Base-by-base conservation (phyloP, 108 stramenopile genomes). In the Cyclostephanos invisitatus region DNA sequence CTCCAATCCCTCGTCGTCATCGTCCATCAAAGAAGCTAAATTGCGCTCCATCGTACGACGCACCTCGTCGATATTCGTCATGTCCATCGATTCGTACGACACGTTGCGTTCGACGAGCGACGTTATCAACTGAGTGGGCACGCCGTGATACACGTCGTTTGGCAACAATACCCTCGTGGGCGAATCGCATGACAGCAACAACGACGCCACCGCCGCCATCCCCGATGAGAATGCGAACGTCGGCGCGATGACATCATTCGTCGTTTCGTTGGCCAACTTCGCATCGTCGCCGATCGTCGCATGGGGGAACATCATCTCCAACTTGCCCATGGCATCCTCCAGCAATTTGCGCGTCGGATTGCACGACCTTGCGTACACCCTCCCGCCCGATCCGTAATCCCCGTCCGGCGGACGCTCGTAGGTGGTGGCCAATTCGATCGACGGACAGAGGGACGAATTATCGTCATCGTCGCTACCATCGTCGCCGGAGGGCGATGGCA, bases 141-240 rank as follows among this genome's bases (percentile, higher is more conserved):
- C 86, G n/a, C 94, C 91, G 62, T 95, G 92, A 73, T 97, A 94
- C 15, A 88, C 67, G 74, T 94, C 93, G 36, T 68, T 57, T 6
- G 91, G 90, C 20, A 96, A 15, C 1, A 95, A 21, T 2, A 97
- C 70, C n/a, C 73, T 82, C 36, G 87, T 50, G 8, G 88, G 87
- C 10, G 83, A 63, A 25, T 62, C 62, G 62, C 90, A 88, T 2
- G 94, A 89, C 32, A 92, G 68, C 0, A 97, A 21, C 18, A 97
- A 71, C 20, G 91, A 68, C 6, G 90, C 74, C 4, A 83, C 85
- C 0, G 93, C 96, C 47, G 89, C 91, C 93, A 97, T 93, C 12
- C 96, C 96, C 15, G 94, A 95, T 0, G 93, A 83, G 82, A 94
- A 96, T 0, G 95, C 91, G 72, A 55, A 90, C 10, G 88, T 65